Evolutionary conservation across 768 basidiomycete genomes (phyloP).

Genomic region (Gloeopeniophorella convolvens): DNA sequence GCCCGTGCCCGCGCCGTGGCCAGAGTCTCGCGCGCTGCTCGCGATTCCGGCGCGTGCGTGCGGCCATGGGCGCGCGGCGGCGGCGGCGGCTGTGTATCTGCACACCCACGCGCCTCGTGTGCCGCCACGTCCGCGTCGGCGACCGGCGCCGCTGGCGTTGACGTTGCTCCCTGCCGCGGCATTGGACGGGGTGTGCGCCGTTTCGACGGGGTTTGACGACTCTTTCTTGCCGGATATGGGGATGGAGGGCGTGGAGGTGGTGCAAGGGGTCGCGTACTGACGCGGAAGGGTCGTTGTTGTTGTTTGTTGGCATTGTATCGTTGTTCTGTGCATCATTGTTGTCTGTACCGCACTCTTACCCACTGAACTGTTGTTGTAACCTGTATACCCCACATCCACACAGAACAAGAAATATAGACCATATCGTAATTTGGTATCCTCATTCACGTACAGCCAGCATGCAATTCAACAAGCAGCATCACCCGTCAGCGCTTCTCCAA

Average conservation of each 20-base stretch:
- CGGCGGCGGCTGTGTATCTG: neutral
- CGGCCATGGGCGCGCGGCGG: neutral
- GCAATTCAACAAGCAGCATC: too few species aligned
- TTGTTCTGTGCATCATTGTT: neutral
- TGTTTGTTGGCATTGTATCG: neutral
- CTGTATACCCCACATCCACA: neutral
- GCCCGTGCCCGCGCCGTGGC: neutral
- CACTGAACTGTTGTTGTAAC: too few species aligned
- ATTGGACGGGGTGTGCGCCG: neutral
- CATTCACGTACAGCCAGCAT: too few species aligned
- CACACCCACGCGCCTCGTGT: neutral
- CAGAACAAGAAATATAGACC: too few species aligned
- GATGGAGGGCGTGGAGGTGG: too few species aligned
- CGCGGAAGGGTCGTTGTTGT: too few species aligned
- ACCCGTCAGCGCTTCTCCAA: too few species aligned
- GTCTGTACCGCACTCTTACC: too few species aligned
- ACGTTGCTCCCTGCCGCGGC: neutral
- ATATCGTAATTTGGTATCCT: too few species aligned
- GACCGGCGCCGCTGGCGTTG: neutral
- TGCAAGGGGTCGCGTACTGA: too few species aligned
- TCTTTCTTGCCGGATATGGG: conserved; percentile 2
- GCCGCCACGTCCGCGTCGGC: neutral
- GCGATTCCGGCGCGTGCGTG: conserved; percentile 14
- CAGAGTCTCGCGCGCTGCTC: neutral
- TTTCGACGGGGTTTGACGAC: conserved; percentile 7